These are phyloP conservation scores for Wickerhamiella hasegawae DNA, from an alignment of 805 yeast species.

Conservation along the genomic window DNA sequence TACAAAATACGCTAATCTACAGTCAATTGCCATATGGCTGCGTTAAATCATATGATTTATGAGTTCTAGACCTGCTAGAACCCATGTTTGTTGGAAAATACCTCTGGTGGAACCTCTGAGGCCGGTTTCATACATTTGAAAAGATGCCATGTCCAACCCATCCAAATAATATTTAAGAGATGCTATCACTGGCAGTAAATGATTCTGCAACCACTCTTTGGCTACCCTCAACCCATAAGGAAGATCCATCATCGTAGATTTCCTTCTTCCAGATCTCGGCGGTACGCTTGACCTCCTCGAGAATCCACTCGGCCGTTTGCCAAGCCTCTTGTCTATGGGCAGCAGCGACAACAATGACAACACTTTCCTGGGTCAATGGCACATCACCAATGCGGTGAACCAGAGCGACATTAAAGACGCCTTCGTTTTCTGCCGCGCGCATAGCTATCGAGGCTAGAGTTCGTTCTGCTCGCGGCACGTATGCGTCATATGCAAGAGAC, in stretches of 20 bases:
- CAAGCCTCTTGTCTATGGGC: slow-evolving; percentile 34
- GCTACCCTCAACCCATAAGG: slow-evolving; percentile 26
- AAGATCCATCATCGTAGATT: slow-evolving; percentile 26
- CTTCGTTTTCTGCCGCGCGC: slow-evolving; percentile 17
- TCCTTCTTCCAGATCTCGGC: slow-evolving; percentile 40
- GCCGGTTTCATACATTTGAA: too few relatives aligned
- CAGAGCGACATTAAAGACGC: slow-evolving; percentile 26
- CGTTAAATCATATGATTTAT: too few relatives aligned
- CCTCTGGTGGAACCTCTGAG: too few relatives aligned
- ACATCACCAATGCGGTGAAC: slow-evolving; percentile 33
- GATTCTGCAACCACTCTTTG: neutral
- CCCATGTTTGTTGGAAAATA: too few relatives aligned
- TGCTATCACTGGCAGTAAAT: too few relatives aligned
- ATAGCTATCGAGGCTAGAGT: slow-evolving; percentile 25
- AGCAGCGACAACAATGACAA: slow-evolving; percentile 29
- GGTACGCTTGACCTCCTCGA: slow-evolving; percentile 29
- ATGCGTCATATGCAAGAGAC: slow-evolving; percentile 32
- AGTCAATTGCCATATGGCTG: too few relatives aligned
- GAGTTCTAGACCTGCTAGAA: too few relatives aligned
- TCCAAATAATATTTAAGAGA: too few relatives aligned
- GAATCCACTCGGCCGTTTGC: slow-evolving; percentile 29
- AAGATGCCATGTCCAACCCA: too few relatives aligned
- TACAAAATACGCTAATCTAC: too few relatives aligned
- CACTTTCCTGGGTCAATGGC: slow-evolving; percentile 32
- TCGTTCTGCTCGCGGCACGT: slow-evolving; percentile 26